phyloP scores from a whole-genome alignment of 2,329 filamentous ascomycete genomes.

The Fusarium irregulare region DNA sequence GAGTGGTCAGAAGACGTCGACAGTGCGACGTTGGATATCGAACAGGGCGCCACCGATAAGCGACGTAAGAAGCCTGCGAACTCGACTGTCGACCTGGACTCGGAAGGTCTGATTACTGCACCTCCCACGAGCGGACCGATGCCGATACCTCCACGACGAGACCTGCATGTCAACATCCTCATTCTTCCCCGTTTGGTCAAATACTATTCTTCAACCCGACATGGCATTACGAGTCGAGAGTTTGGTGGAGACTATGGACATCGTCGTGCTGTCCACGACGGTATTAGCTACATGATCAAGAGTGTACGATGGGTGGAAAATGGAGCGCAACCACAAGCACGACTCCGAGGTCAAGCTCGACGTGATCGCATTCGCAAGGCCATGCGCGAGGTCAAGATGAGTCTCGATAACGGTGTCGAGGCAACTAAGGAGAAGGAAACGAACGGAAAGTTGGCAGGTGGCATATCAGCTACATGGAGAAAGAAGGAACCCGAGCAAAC shows the following conservation, averaged over 20 bases:
- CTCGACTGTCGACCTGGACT: conserved; percentile 51
- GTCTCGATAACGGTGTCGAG: conserved; percentile 47
- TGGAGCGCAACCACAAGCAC: conserved; percentile 71
- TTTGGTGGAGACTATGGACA: conserved; percentile 69
- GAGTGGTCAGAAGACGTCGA: conserved; percentile 87
- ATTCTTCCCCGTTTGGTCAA: conserved; percentile 82
- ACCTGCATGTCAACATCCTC: conserved; percentile 87
- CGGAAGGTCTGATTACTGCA: conserved; percentile 59
- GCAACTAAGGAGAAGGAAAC: conserved; percentile 43
- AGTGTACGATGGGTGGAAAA: conserved; percentile 86
- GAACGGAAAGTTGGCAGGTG: conserved; percentile 43
- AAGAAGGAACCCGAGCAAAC: conserved; percentile 46
- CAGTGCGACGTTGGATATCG: conserved; percentile 71
- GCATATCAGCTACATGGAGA: conserved; percentile 52
- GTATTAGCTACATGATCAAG: conserved; percentile 87
- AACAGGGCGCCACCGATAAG: conserved; percentile 50
- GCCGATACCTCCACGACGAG: conserved; percentile 73
- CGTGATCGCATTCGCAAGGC: conserved; percentile 68
- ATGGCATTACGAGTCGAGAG: conserved; percentile 83
- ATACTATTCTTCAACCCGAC: conserved; percentile 80
- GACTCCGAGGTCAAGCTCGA: conserved; percentile 66
- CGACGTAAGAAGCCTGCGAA: conserved; percentile 49
- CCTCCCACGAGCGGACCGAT: conserved; percentile 72
- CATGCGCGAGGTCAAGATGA: conserved; percentile 62
- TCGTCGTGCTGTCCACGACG: conserved; percentile 74